phyloP scores from a whole-genome alignment of 495 filamentous ascomycete species.

The Hyaloscypha variabilis region DNA sequence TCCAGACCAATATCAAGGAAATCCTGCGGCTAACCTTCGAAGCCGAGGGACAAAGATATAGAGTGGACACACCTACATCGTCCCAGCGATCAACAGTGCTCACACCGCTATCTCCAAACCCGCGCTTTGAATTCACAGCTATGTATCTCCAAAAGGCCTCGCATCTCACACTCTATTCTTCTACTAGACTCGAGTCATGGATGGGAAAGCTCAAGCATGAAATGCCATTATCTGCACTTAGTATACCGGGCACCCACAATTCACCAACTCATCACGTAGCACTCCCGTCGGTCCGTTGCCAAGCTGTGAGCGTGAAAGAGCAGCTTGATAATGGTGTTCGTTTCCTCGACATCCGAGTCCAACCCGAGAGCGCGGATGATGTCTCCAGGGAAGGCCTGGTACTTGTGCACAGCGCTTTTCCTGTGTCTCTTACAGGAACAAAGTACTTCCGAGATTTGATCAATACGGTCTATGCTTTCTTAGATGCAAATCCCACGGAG shows the following conservation, averaged over 20 bases:
- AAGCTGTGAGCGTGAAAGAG: constrained; percentile 71
- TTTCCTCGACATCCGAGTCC: constrained; percentile 87
- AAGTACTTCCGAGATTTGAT: constrained; percentile 72
- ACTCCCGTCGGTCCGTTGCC: constrained; percentile 91
- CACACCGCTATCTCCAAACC: constrained; percentile 54
- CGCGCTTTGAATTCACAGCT: constrained; percentile 65
- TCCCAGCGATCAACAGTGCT: constrained; percentile 58
- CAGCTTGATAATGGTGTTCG: constrained; percentile 91
- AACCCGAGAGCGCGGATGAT: constrained; percentile 34
- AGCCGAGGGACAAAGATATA: constrained; percentile 59
- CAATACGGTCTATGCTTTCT: constrained; percentile 69
- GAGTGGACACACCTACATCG: constrained; percentile 61
- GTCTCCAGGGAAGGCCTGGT: constrained; percentile 35
- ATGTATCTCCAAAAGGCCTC: constrained; percentile 67
- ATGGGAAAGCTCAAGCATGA: constrained; percentile 73
- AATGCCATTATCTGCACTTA: constrained; percentile 75
- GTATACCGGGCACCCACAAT: constrained; percentile 96
- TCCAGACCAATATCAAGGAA: constrained; percentile 51
- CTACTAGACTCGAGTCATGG: constrained; percentile 72
- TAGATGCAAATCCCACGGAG: constrained; percentile 78
- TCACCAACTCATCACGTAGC: constrained; percentile 81
- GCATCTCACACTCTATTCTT: constrained; percentile 78
- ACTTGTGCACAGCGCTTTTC: constrained; percentile 77
- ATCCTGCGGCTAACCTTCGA: constrained; percentile 66
- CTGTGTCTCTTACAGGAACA: constrained; percentile 67